These are phyloP conservation scores for Umbelopsis vinacea DNA, from an alignment of 192 early-diverging fungal genomes.

Conservation along the genomic window DNA sequence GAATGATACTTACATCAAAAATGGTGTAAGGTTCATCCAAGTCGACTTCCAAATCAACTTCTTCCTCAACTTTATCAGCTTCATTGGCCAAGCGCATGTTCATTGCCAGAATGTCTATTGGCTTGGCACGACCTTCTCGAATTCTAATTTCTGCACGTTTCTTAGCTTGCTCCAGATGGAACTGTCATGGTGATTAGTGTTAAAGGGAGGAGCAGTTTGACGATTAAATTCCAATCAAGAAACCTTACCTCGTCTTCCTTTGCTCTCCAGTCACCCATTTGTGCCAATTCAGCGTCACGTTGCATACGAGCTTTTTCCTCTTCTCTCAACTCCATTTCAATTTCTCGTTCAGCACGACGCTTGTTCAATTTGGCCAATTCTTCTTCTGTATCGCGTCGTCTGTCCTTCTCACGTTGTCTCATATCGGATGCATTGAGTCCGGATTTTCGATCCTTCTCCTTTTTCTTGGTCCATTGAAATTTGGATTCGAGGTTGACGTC, in stretches of 20 bases:
- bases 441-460: conserved; percentile 75
- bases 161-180: conserved; percentile 92
- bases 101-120: conserved; percentile 93
- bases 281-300: conserved; percentile 83
- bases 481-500: conserved; percentile 81
- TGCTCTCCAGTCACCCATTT: conserved; percentile 95
- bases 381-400: conserved; percentile 64
- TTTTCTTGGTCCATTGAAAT: conserved; percentile 96
- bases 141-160: conserved; percentile 91
- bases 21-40: conserved; percentile 88
- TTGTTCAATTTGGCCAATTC: conserved; percentile 86
- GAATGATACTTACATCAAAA: conserved; percentile 57
- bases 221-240: background rate
- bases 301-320: conserved; percentile 77
- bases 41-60: conserved; percentile 81
- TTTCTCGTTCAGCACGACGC: conserved; percentile 80
- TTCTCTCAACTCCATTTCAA: conserved; percentile 79
- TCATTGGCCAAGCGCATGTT: conserved; percentile 84
- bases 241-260: conserved; percentile 77
- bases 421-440: conserved; percentile 64
- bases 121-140: conserved; percentile 82
- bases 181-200: conserved; percentile 41
- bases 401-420: conserved; percentile 53
- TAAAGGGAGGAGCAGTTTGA: no score
- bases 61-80: conserved; percentile 68